phyloP scores from a whole-genome alignment of 257 asterid genomes.

The Ligustrum vulgare region DNA sequence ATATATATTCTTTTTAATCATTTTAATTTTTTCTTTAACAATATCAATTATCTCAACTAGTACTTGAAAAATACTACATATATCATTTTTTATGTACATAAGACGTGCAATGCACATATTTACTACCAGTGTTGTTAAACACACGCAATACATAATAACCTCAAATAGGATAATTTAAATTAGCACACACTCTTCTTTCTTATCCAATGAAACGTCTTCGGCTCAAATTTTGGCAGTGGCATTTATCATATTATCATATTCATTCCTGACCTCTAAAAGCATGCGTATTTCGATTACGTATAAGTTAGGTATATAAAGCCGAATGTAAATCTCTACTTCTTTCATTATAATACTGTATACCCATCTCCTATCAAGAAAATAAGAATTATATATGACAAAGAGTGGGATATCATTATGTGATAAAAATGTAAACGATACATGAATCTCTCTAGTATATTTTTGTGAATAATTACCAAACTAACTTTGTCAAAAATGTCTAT shows the following conservation, averaged over 20 bases:
- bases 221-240: conserved; percentile 23
- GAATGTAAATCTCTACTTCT: conserved; percentile 14
- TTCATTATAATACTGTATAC: conserved; percentile 11
- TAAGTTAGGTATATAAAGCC: conserved; percentile 9
- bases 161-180: not conserved
- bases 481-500: not conserved
- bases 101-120: no score
- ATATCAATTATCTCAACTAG: no score
- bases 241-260: conserved; percentile 15
- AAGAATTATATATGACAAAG: not conserved
- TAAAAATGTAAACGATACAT: conserved; percentile 13
- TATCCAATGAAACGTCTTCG: conserved; percentile 35
- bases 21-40: no score
- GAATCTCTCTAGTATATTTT: conserved; percentile 14
- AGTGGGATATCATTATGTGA: not conserved
- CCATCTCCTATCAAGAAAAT: conserved; percentile 24
- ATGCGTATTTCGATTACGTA: conserved; percentile 10
- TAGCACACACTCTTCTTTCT: conserved; percentile 1
- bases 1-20: no score
- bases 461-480: conserved; percentile 36
- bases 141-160: no score
- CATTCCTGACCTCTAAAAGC: conserved; percentile 18
- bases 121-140: no score
- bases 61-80: no score
- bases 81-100: no score